A percentile compares a stretch with the other conserved stretches of the same genome.
Conservation (phyloP, 129 eudicot genomes). For the Flaveria ramosissima region DNA sequence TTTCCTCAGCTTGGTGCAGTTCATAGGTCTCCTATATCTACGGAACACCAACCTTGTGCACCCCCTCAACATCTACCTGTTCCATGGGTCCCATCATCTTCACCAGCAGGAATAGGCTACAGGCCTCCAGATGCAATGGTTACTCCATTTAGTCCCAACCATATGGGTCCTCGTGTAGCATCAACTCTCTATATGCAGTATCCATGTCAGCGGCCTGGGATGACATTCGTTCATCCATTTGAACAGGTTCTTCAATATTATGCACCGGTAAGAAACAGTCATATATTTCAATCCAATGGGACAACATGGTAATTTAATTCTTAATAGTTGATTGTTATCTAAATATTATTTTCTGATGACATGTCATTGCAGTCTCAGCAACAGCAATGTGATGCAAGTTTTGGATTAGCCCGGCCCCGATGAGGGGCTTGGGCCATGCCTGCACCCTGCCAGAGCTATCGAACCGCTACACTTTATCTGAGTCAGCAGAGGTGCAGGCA, state of each 20-base stretch:
- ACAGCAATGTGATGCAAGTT: conserved; percentile 69
- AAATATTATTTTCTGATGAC: conserved; percentile 22
- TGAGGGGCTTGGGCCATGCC: conserved; percentile 97
- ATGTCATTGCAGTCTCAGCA: conserved; percentile 57
- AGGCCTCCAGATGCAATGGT: conserved; percentile 77
- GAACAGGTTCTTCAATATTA: conserved; percentile 81
- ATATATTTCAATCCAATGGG: not conserved
- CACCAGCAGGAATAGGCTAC: conserved; percentile 75
- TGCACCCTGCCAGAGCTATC: conserved; percentile 60
- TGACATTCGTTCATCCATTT: conserved; percentile 81
- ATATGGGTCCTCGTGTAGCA: conserved; percentile 57
- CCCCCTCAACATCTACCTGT: conserved; percentile 75
- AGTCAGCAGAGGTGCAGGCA: conserved; percentile 83
- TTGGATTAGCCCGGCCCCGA: conserved; percentile 99
- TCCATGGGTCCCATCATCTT: conserved; percentile 71
- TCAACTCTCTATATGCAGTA: conserved; percentile 68
- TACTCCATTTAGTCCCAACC: conserved; percentile 66
- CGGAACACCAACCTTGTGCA: conserved; percentile 61
- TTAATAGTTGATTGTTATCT: not conserved
- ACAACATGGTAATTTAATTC: not conserved
- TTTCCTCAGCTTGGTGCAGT: conserved; percentile 91
- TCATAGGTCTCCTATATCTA: conserved; percentile 61
- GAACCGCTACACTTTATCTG: conserved; percentile 16
- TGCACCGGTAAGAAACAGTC: conserved; percentile 54
- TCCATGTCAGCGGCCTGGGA: conserved; percentile 80